phyloP scores from a whole-genome alignment of 805 yeast species.

The Candida dendrica region DNA sequence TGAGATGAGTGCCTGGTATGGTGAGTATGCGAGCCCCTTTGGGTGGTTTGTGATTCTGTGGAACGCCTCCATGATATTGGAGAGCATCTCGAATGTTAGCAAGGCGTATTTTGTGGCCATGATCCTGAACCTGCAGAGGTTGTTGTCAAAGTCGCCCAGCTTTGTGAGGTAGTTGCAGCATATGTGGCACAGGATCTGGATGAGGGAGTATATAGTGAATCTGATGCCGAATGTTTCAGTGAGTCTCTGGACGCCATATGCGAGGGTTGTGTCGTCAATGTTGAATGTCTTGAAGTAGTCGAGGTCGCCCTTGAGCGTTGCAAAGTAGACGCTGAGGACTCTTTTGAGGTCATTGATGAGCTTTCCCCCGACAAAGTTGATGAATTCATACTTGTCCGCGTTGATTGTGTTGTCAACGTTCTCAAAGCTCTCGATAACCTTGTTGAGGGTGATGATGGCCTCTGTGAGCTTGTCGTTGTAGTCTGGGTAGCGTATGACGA shows the following conservation, averaged over 20 bases:
- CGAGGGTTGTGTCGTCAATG: not conserved
- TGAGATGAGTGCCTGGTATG: not conserved
- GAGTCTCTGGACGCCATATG: not conserved
- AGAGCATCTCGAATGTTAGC: not conserved
- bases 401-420: not conserved
- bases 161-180: not conserved
- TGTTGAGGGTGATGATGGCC: not conserved
- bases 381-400: not conserved
- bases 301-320: not conserved
- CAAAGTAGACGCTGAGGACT: not conserved
- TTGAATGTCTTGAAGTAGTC: not conserved
- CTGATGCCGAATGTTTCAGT: not conserved
- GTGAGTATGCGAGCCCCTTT: not conserved
- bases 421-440: not conserved
- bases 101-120: not conserved
- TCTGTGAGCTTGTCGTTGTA: not conserved
- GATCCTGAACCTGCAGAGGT: not conserved
- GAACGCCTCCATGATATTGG: not conserved
- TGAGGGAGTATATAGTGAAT: not conserved
- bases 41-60: constrained; percentile 1
- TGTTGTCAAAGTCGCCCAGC: not conserved
- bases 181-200: not conserved
- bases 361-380: not conserved
- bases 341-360: not conserved
- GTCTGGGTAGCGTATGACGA: not conserved